Conservation (phyloP, 2,329 filamentous ascomycete species). For the Talaromyces sp. region DNA sequence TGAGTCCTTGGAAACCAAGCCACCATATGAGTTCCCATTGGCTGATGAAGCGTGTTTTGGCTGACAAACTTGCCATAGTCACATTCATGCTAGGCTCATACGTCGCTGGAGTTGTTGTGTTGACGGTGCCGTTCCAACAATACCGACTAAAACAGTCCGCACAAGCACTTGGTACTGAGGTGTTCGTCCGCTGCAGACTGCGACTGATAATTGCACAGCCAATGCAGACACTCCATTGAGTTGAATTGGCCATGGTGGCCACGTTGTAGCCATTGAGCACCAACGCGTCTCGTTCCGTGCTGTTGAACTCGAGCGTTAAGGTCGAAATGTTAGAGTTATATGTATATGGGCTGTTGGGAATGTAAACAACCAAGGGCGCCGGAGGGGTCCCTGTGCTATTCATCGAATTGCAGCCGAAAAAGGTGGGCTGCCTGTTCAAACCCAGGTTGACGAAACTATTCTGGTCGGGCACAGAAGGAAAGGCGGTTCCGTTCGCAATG, state of each 20-base stretch:
- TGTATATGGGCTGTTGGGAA: constrained; percentile 80
- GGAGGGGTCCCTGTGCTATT: constrained; percentile 53
- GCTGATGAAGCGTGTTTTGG: background rate
- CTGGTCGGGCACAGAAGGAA: constrained; percentile 66
- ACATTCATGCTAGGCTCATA: constrained; percentile 39
- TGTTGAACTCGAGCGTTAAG: constrained; percentile 62
- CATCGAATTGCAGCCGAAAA: constrained; percentile 70
- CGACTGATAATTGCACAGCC: constrained; percentile 80
- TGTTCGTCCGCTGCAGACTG: constrained; percentile 67
- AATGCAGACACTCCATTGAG: constrained; percentile 77
- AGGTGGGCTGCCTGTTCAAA: constrained; percentile 68
- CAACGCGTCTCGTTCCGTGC: constrained; percentile 67
- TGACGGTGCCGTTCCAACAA: constrained; percentile 84
- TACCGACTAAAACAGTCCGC: constrained; percentile 71
- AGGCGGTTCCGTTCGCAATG: constrained; percentile 63
- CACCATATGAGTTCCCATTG: background rate
- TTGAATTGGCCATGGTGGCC: constrained; percentile 80
- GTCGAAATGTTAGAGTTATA: constrained; percentile 75
- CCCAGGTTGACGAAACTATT: constrained; percentile 76
- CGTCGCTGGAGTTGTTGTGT: constrained; percentile 30
- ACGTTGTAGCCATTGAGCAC: constrained; percentile 83
- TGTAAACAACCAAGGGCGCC: constrained; percentile 72
- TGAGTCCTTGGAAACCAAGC: background rate
- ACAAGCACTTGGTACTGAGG: constrained; percentile 67
- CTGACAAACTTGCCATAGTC: constrained; percentile 23